Base-by-base conservation (phyloP, 768 basidiomycete species). In the Pulveroboletus sp. region DNA sequence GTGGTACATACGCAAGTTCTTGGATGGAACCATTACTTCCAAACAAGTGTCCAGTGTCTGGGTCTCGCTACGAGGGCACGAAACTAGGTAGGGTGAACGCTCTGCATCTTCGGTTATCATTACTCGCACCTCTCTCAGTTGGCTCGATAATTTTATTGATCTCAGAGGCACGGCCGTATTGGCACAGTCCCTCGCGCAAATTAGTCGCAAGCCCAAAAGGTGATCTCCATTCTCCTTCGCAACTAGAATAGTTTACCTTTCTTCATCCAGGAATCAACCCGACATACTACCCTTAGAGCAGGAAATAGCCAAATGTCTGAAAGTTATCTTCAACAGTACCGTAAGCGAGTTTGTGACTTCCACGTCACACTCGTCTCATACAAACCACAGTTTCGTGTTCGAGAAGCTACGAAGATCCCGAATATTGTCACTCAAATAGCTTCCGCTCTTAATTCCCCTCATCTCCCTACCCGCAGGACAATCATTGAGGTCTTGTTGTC, bases 1-100 rank as follows among this genome's bases (percentile, higher is more conserved):
- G 65, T 97, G 88, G 87, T 97, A 93, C 63, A 82, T 98, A 55
- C 81, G 85, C 67, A 91, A 86, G 68, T 91, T 97, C 64, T 74
- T 97, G 62, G 88, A 94, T 61, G 82, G 82, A 50, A 87, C 87
- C 2, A 83, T 97, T 42, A 93, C 85, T 1, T 70, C 82, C 35
- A 89, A 90, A 68, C 84, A 93, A 53, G 88, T 90, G 10, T 74
- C 77, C 19, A 82, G 87, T 48, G 72, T 98, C 39, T 76, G 76
- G 58, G 87, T 86, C 24, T 97, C 79, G 6, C 63, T 93, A 56
- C 78, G 94, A 45, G 89, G 90, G 41, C 84, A 85, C 59, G 86
- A 91, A 62, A 69, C 94, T 45, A 80, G 79, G 90, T 94, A 65
- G 51, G 79, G 68, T 40, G 31, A 43, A 29, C 38, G 43, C 11